phyloP scores from a whole-genome alignment of 805 yeast species.

The Deakozyma indianensis region DNA sequence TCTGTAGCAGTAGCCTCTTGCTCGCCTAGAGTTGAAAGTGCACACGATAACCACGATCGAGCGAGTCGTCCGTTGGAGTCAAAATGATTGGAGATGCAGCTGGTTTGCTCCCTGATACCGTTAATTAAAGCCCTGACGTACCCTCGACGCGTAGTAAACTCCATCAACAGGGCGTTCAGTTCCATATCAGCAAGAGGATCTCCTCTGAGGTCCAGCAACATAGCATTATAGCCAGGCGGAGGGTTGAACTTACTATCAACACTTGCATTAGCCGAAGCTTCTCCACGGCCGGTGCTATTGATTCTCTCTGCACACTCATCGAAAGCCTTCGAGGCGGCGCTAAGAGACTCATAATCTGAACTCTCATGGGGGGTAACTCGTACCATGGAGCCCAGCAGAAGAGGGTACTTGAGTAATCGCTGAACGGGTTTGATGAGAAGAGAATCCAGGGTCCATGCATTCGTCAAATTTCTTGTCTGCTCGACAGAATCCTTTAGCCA shows the following conservation, averaged over 20 bases:
- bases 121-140: slow-evolving; percentile 7
- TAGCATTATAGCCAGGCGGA: slow-evolving; percentile 5
- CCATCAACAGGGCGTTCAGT: slow-evolving; percentile 6
- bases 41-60: slow-evolving; percentile 11
- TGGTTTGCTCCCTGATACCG: slow-evolving; percentile 6
- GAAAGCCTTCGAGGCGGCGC: background rate
- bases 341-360: slow-evolving; percentile 30
- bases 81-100: slow-evolving; percentile 8
- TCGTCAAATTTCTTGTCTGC: slow-evolving; percentile 17
- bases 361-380: slow-evolving; percentile 21
- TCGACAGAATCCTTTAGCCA: slow-evolving; percentile 23
- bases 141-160: slow-evolving; percentile 6
- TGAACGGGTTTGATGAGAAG: slow-evolving; percentile 32
- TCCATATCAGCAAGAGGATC: slow-evolving; percentile 6
- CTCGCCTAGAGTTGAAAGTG: slow-evolving; percentile 5
- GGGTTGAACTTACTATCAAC: background rate
- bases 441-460: slow-evolving; percentile 28
- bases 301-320: slow-evolving; percentile 12
- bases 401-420: slow-evolving; percentile 28
- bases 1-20: slow-evolving; percentile 3
- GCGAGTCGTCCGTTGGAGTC: slow-evolving; percentile 9
- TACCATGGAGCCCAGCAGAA: slow-evolving; percentile 21
- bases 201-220: slow-evolving; percentile 2
- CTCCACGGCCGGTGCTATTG: slow-evolving; percentile 6
- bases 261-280: background rate